Base-by-base conservation (phyloP, 1,284 basidiomycete species). In the Xerocomus amazonicus region DNA sequence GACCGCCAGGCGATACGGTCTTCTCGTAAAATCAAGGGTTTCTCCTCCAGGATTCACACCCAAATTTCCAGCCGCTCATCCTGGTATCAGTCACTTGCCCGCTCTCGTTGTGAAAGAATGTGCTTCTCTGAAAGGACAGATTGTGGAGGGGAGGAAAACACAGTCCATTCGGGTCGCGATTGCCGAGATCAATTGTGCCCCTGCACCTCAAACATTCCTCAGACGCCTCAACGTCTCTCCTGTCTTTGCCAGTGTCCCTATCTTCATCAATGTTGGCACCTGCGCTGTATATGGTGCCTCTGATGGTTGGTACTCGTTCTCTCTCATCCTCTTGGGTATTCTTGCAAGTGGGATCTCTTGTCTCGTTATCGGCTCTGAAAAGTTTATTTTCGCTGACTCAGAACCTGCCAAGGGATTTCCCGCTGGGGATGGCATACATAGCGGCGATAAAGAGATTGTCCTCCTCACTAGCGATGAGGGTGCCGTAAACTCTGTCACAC, bases 401-500 rank as follows among this genome's bases (percentile, higher is more conserved):
- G 44, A 56, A 0, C 55, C 65, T 0, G 53, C 65, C 5, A 47
- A 51, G 8, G 62, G 62, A 9, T 58, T 55, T 0, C 63, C 62
- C 33, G 47, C 52, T 17, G 62, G 62, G 2, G 60, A 66, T 27
- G 62, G 65, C 16, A 54, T 68, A n/a, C 60, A 68, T 29, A 28
- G 27, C 4, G 46, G 51, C 4, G 62, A 57, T n/a, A 49, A 43
- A n/a, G 55, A 59, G 6, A 39, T 61, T 14, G 62, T 66, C 32
- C 39, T 64, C 34, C 49, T 64, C 36, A 56, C 47, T 16, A 66
- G 65, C 1, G 40, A 26, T 4, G 61, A 69, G 35, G 59, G 54
- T 6, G 66, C 67, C 1, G 65, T 68, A 27, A 68, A 67, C 43
- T 56, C 54, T n/a, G 37, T 67, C 31, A 66, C 63, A 6, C 59